Evolutionary conservation across 352 stramenopile species (phyloP), one percentile per base, ranked within the genome.

Genomic region (Pythium monospermum): DNA sequence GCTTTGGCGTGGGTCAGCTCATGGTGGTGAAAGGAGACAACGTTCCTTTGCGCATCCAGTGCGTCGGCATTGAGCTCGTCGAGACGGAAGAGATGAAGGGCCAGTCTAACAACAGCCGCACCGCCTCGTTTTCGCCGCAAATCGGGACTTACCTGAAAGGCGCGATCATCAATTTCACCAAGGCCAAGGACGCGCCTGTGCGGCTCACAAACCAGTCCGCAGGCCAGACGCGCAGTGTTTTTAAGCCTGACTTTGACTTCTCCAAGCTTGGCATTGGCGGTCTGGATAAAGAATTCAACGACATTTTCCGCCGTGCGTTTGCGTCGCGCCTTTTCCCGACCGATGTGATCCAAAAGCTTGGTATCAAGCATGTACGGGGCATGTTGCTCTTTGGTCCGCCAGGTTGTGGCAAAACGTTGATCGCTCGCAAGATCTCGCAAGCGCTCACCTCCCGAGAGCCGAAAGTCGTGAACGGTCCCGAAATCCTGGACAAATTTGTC

Each of bases 401-500:
- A 0, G 87, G 87, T 7, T 97, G 88, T 49, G 89, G 89, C 39
- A 99, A 99, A 72, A 99, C 97, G 32, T 76, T 99, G 10, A 99
- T 99, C 64, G 97, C 97, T 13, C 83, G 97, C 13, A 96, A 99
- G 76, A 99, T 99, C 72, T 87, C 76, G 38, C 79, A 94, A 59
- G 94, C 96, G 27, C 74, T 99, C 44, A 99, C 98, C 59, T 93
- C 95, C 12, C 98, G 75, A 30, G 82, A 94, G 59, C 87, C 87
- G 8, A 96, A 99, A 60, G 97, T 99, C 71, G 96, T 99, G 44
- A 99, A 99, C 61, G 97, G 96, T 35, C 97, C 97, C 0, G 97
- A 99, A 69, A 97, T 99, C 62, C 77, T 99, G 7, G 96, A 99
- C 80, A 99, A 99, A 68, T 99, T 96, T 74, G 97, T 99, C 3